Conservation (phyloP, 768 basidiomycete genomes). For the Mycena belliarum region DNA sequence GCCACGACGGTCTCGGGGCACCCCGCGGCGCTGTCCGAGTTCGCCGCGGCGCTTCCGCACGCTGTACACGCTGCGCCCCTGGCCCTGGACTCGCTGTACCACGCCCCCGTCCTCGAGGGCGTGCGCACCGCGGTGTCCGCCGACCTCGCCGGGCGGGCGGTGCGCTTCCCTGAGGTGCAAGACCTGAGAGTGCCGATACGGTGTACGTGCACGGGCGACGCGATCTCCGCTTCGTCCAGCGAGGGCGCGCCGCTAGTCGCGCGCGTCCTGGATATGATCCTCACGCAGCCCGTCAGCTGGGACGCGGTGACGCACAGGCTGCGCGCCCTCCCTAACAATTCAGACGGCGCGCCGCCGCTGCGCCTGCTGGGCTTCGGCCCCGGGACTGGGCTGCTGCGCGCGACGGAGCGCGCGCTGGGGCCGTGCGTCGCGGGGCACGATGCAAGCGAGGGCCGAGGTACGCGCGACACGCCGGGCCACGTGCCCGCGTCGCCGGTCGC, state of each 20-base stretch:
- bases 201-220: constrained; percentile 45
- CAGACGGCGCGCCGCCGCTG: not conserved
- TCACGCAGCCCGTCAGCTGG: constrained; percentile 57
- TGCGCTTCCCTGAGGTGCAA: constrained; percentile 49
- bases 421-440: constrained; percentile 17
- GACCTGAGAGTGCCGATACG: constrained; percentile 52
- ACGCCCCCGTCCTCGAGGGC: constrained; percentile 36
- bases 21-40: too few relatives aligned
- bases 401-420: constrained; percentile 9
- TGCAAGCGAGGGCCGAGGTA: too few relatives aligned
- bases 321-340: not conserved
- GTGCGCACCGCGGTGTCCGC: constrained; percentile 31
- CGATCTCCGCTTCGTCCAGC: constrained; percentile 24
- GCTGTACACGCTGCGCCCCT: constrained; percentile 44
- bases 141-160: constrained; percentile 45
- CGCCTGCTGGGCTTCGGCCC: constrained; percentile 39
- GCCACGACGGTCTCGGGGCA: too few relatives aligned
- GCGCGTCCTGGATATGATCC: constrained; percentile 48
- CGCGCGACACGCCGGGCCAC: not conserved
- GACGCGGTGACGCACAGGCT: constrained; percentile 37
- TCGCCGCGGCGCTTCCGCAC: too few relatives aligned
- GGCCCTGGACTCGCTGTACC: constrained; percentile 48
- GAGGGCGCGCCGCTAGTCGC: constrained; percentile 36
- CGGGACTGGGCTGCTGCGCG: constrained; percentile 29
- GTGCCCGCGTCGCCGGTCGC: constrained; percentile 31